These are phyloP conservation scores for Fraxinus excelsior DNA, from an alignment of 257 asterid genomes.

Conservation along the genomic window DNA sequence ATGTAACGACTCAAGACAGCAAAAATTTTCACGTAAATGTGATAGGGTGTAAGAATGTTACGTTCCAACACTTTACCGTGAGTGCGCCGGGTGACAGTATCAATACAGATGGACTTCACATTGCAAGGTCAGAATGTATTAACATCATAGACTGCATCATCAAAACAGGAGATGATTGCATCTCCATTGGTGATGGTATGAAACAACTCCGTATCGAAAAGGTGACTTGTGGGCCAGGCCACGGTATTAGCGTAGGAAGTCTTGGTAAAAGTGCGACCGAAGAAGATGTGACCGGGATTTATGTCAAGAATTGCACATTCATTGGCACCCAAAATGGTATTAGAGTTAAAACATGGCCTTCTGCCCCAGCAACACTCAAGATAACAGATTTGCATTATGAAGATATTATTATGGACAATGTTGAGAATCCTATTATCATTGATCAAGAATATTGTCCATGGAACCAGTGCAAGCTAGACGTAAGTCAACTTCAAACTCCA, in stretches of 20 bases:
- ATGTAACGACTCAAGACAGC: conserved; percentile 45
- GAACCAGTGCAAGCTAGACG: conserved; percentile 34
- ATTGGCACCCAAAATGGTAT: conserved; percentile 35
- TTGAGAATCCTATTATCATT: conserved; percentile 36
- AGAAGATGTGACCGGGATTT: conserved; percentile 35
- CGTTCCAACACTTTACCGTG: background rate
- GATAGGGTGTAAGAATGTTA: conserved; percentile 35
- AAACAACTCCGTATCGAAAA: background rate
- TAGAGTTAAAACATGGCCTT: conserved; percentile 55
- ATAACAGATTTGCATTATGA: conserved; percentile 32
- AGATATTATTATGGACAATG: conserved; percentile 36
- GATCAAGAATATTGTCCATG: conserved; percentile 54
- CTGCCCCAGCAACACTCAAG: conserved; percentile 32
- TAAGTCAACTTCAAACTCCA: conserved; percentile 5
- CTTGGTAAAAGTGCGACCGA: conserved; percentile 27
- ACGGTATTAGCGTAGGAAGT: conserved; percentile 54
- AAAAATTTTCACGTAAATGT: conserved; percentile 40
- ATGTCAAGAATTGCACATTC: conserved; percentile 38
- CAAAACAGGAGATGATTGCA: conserved; percentile 28
- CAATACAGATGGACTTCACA: conserved; percentile 44
- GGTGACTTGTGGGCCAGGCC: conserved; percentile 49
- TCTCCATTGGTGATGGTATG: conserved; percentile 3
- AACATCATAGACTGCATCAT: conserved; percentile 21
- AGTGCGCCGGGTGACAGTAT: background rate
- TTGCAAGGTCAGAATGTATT: conserved; percentile 12